phyloP scores from a whole-genome alignment of 2,329 filamentous ascomycete species.

The Purpureocillium lavendulum region DNA sequence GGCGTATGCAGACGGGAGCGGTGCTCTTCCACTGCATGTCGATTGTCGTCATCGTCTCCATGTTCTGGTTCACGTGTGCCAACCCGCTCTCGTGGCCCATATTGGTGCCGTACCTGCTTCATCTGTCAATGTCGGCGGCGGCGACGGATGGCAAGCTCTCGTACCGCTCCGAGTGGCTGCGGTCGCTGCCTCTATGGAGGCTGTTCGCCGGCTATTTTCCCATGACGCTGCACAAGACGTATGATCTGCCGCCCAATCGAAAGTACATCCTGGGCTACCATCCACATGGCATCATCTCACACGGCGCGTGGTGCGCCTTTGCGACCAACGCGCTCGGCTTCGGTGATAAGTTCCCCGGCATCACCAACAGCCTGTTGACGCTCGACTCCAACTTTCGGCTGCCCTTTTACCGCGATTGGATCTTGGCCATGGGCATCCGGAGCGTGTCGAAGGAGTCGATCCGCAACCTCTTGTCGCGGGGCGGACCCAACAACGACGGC shows the following conservation, averaged over 20 bases:
- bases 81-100: conserved; percentile 89
- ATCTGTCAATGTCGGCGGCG: conserved; percentile 72
- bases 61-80: conserved; percentile 86
- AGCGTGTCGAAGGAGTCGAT: conserved; percentile 90
- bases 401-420: conserved; percentile 88
- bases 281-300: conserved; percentile 93
- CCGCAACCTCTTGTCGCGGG: conserved; percentile 75
- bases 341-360: conserved; percentile 79
- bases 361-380: conserved; percentile 87
- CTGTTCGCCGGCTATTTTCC: conserved; percentile 92
- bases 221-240: conserved; percentile 76
- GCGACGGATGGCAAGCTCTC: conserved; percentile 67
- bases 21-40: conserved; percentile 66
- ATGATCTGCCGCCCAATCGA: conserved; percentile 66
- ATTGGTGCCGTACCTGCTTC: conserved; percentile 68
- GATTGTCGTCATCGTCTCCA: conserved; percentile 61
- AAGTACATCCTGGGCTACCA: conserved; percentile 98
- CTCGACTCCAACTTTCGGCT: conserved; percentile 95
- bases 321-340: conserved; percentile 86
- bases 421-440: conserved; percentile 77
- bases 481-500: conserved; percentile 68
- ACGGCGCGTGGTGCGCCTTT: conserved; percentile 91
- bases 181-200: conserved; percentile 70
- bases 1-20: conserved; percentile 69
- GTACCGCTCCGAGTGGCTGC: conserved; percentile 66